A percentile compares a stretch with the other conserved stretches of the same genome.
Evolutionary conservation across 345 rosid genomes (phyloP).

Genomic region (Salix purpurea): DNA sequence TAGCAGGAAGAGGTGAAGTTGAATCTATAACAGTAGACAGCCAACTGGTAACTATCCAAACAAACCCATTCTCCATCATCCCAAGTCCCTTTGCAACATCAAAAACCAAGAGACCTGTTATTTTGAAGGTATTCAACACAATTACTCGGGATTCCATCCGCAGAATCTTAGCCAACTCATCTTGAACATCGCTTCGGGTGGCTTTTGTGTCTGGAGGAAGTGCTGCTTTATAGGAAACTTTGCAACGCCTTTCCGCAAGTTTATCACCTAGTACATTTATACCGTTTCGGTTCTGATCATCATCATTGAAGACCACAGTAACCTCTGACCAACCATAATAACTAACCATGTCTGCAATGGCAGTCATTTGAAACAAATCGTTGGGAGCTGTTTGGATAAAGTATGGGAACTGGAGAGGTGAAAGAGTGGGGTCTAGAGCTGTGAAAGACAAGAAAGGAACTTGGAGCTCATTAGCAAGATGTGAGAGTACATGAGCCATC

Average conservation of each 20-base stretch:
- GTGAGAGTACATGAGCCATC: conserved; percentile 80
- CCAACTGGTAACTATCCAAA: conserved; percentile 89
- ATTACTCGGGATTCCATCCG: conserved; percentile 76
- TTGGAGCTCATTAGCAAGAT: conserved; percentile 71
- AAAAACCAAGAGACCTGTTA: conserved; percentile 56
- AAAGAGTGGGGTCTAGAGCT: conserved; percentile 72
- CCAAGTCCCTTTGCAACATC: conserved; percentile 69
- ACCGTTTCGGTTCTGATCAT: conserved; percentile 75
- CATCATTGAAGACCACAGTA: conserved; percentile 62
- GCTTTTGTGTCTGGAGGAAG: conserved; percentile 57
- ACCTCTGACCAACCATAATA: conserved; percentile 67
- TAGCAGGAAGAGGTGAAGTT: conserved; percentile 23
- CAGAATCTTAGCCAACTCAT: conserved; percentile 51
- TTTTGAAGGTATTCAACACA: conserved; percentile 49
- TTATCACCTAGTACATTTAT: conserved; percentile 56
- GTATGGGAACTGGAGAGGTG: conserved; percentile 84
- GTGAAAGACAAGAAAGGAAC: conserved; percentile 81
- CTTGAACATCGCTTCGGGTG: conserved; percentile 37
- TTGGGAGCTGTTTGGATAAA: conserved; percentile 90
- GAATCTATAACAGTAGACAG: conserved; percentile 75
- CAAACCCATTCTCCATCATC: conserved; percentile 75
- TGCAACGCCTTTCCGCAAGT: conserved; percentile 64
- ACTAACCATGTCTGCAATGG: conserved; percentile 73
- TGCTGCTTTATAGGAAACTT: conserved; percentile 64
- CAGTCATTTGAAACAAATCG: conserved; percentile 72